Evolutionary conservation across 371 early-diverging fungal species (phyloP).

Genomic region (Parasitella parasitica): DNA sequence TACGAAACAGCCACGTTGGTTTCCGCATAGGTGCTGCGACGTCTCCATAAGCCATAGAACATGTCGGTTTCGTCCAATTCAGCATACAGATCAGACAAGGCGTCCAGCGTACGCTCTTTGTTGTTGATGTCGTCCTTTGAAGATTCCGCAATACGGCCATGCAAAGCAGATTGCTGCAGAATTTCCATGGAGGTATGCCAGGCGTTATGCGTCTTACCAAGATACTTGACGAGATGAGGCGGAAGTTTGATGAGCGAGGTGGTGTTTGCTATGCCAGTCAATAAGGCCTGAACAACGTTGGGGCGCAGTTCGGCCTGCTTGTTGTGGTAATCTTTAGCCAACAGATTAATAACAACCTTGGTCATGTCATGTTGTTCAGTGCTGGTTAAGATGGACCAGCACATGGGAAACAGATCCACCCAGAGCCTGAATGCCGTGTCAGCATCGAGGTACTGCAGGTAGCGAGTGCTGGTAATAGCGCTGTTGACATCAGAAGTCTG

Average conservation of each 20-base stretch:
- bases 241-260: constrained; percentile 76
- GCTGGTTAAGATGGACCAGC: constrained; percentile 71
- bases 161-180: constrained; percentile 57
- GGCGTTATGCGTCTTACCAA: constrained; percentile 87
- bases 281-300: constrained; percentile 90
- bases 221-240: constrained; percentile 90
- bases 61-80: constrained; percentile 85
- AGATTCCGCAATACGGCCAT: constrained; percentile 45
- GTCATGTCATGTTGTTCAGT: constrained; percentile 83
- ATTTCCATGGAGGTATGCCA: constrained; percentile 90
- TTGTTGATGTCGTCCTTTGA: constrained; percentile 78
- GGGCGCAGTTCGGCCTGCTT: constrained; percentile 83
- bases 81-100: constrained; percentile 81
- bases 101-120: constrained; percentile 86
- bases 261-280: constrained; percentile 81
- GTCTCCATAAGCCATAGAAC: constrained; percentile 92
- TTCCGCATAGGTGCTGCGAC: constrained; percentile 90
- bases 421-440: constrained; percentile 76
- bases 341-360: constrained; percentile 78
- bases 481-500: constrained; percentile 53
- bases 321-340: constrained; percentile 90
- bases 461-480: constrained; percentile 56
- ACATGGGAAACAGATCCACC: constrained; percentile 82
- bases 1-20: constrained; percentile 94
- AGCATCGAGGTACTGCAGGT: constrained; percentile 74